These are phyloP conservation scores for Microbotryum lychnidis-dioicae DNA, from an alignment of 1,284 basidiomycete genomes.

Conservation along the genomic window DNA sequence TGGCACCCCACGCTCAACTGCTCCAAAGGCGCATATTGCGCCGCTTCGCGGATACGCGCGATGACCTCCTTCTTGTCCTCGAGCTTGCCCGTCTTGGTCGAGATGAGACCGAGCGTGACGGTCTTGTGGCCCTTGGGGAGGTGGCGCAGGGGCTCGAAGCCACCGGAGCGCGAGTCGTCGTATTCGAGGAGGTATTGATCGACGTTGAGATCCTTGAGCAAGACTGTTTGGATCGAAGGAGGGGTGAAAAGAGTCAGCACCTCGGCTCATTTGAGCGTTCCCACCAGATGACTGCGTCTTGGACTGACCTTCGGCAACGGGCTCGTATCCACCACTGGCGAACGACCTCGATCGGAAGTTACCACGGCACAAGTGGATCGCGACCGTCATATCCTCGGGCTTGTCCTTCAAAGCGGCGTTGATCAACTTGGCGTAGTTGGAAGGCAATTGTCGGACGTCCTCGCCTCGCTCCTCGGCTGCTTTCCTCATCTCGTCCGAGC, in stretches of 20 bases:
- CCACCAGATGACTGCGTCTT: not conserved
- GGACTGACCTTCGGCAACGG: constrained; percentile 47
- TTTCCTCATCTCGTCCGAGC: constrained; percentile 35
- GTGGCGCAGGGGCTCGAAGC: constrained; percentile 57
- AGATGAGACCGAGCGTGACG: constrained; percentile 32
- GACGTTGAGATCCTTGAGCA: constrained; percentile 18
- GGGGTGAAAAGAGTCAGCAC: not conserved
- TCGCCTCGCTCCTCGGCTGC: constrained; percentile 38
- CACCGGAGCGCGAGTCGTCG: constrained; percentile 62
- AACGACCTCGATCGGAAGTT: constrained; percentile 65
- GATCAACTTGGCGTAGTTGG: constrained; percentile 61
- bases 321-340: constrained; percentile 62
- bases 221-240: not conserved
- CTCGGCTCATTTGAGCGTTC: constrained; percentile 6
- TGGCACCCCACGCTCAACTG: constrained; percentile 37
- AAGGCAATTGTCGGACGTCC: constrained; percentile 55
- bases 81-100: constrained; percentile 30
- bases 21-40: constrained; percentile 30
- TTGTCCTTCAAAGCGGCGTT: constrained; percentile 55
- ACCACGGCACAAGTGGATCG: constrained; percentile 68
- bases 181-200: constrained; percentile 49
- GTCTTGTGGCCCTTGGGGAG: constrained; percentile 47
- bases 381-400: constrained; percentile 56
- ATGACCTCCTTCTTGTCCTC: constrained; percentile 31
- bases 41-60: constrained; percentile 24